Evolutionary conservation across 2,329 filamentous ascomycete genomes (phyloP).

Genomic region (Chaetomiaceae sp.): DNA sequence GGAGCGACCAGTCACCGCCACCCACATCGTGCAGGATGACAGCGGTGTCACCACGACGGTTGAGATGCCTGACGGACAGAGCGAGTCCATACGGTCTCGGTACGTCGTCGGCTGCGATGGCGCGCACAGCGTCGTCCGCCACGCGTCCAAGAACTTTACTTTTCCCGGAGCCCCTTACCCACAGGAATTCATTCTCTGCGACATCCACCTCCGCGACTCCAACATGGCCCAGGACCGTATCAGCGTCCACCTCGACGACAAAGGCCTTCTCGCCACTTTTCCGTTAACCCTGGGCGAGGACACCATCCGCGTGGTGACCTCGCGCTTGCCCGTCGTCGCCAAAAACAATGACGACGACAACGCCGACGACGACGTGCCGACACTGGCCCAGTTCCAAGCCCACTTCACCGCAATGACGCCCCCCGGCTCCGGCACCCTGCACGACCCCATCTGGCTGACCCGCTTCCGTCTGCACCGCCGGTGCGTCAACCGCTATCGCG

Average conservation of each 20-base stretch:
- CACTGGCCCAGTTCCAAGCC: slow-evolving; percentile 30
- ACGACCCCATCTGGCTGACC: slow-evolving; percentile 36
- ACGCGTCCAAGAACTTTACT: slow-evolving; percentile 30
- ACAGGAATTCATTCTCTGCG: slow-evolving; percentile 40
- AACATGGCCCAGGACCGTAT: slow-evolving; percentile 21
- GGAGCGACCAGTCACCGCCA: slow-evolving; percentile 29
- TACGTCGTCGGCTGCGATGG: slow-evolving; percentile 46
- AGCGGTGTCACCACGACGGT: slow-evolving; percentile 27
- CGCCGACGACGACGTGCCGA: slow-evolving; percentile 16
- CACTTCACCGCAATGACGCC: slow-evolving; percentile 26
- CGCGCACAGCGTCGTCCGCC: slow-evolving; percentile 39
- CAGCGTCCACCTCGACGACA: slow-evolving; percentile 23
- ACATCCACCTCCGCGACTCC: slow-evolving; percentile 26
- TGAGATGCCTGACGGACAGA: slow-evolving; percentile 16
- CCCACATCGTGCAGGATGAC: slow-evolving; percentile 27
- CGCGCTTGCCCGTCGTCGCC: slow-evolving; percentile 9
- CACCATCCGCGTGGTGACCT: slow-evolving; percentile 26
- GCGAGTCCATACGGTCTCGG: slow-evolving; percentile 26
- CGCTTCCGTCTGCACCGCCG: slow-evolving; percentile 41
- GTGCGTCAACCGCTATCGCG: slow-evolving; percentile 36
- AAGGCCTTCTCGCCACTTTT: slow-evolving; percentile 33
- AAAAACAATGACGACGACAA: neutral
- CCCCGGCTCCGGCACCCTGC: slow-evolving; percentile 23
- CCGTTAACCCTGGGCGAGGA: slow-evolving; percentile 29
- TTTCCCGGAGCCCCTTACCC: slow-evolving; percentile 39